Evolutionary conservation across 2,329 filamentous ascomycete species (phyloP).

Genomic region (Aspergillus sp.): DNA sequence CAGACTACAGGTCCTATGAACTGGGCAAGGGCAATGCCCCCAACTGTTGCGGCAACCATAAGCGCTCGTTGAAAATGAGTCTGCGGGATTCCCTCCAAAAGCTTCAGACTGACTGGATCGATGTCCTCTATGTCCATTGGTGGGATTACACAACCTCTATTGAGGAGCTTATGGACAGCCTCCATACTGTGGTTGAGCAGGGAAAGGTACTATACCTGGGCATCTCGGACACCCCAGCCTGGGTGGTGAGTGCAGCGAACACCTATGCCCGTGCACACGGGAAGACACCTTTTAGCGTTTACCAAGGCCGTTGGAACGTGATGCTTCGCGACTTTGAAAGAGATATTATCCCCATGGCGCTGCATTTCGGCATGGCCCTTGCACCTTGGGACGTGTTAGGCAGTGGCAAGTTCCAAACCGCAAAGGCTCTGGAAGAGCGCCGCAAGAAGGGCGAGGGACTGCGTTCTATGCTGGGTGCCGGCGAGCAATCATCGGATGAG

Average conservation of each 20-base stretch:
- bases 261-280: conserved; percentile 40
- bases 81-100: conserved; percentile 48
- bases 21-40: conserved; percentile 38
- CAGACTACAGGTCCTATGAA: conserved; percentile 48
- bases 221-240: conserved; percentile 43
- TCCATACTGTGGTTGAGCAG: conserved; percentile 39
- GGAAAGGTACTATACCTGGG: conserved; percentile 46
- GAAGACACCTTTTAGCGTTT: conserved; percentile 42
- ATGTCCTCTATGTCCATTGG: conserved; percentile 57
- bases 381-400: conserved; percentile 62
- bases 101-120: conserved; percentile 55
- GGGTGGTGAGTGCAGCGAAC: conserved; percentile 42
- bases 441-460: conserved; percentile 44
- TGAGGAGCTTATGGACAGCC: conserved; percentile 39
- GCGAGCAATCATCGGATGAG: conserved; percentile 49
- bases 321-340: conserved; percentile 42
- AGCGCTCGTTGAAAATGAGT: conserved; percentile 43
- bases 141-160: conserved; percentile 49
- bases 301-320: conserved; percentile 43
- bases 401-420: conserved; percentile 51
- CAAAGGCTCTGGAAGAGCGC: conserved; percentile 48
- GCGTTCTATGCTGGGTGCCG: conserved; percentile 28
- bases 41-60: conserved; percentile 42
- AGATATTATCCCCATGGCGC: conserved; percentile 44
- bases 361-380: conserved; percentile 47